Evolutionary conservation across 768 basidiomycete genomes (phyloP).

Genomic region (Pulveroboletus sp.): DNA sequence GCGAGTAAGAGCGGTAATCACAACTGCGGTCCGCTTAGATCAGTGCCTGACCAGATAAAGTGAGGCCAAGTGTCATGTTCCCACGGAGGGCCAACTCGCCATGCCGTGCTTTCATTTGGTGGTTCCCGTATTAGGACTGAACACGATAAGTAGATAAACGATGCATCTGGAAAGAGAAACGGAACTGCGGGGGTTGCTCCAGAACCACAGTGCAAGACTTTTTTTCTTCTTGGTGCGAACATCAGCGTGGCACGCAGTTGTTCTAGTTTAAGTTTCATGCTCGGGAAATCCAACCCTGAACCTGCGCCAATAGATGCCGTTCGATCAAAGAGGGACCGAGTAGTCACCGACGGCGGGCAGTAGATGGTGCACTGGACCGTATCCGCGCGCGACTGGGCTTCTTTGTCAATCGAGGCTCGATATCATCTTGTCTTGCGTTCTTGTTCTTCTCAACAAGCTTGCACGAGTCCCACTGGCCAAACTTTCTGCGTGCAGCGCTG

Average conservation of each 20-base stretch:
- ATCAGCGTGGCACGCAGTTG: not conserved
- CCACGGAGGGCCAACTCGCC: conserved; percentile 9
- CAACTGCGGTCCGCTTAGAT: conserved; percentile 18
- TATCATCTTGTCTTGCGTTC: conserved; percentile 14
- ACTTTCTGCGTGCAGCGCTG: conserved; percentile 68
- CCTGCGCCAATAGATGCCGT: not conserved
- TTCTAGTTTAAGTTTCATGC: conserved; percentile 2
- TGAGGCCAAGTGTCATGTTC: conserved; percentile 19
- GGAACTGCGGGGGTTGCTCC: conserved; percentile 3
- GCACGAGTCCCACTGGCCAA: conserved; percentile 52
- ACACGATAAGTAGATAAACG: conserved; percentile 16
- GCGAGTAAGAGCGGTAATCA: conserved; percentile 23
- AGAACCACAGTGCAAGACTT: not conserved
- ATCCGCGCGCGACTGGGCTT: conserved; percentile 27
- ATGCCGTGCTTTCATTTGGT: conserved; percentile 24
- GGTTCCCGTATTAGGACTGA: conserved; percentile 4
- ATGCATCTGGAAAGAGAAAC: conserved; percentile 5
- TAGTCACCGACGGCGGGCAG: conserved; percentile 28
- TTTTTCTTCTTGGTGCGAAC: not conserved
- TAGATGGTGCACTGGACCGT: conserved; percentile 17
- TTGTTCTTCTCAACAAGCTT: conserved; percentile 23
- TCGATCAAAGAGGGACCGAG: conserved; percentile 3
- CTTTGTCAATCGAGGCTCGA: conserved; percentile 24
- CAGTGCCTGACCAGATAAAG: conserved; percentile 29
- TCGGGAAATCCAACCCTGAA: conserved; percentile 16